Evolutionary conservation across 352 stramenopile genomes (phyloP).

Genomic region (Albugo laibachii): DNA sequence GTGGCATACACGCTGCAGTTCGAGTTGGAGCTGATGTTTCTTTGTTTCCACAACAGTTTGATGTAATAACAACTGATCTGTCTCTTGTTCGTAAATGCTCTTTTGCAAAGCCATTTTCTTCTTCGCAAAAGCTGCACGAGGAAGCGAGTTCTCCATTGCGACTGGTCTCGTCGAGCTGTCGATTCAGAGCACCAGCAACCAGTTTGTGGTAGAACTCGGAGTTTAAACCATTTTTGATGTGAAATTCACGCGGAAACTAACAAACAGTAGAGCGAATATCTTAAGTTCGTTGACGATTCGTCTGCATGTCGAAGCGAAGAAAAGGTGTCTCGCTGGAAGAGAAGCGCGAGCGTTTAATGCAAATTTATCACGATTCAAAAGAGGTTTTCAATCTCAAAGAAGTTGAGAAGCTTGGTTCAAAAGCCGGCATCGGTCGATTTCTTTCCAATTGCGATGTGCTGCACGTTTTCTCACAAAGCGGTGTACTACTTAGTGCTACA

Average conservation of each 20-base stretch:
- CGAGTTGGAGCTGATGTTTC: conserved; percentile 33
- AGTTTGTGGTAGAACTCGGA: too few species aligned
- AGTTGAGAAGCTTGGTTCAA: conserved; percentile 68
- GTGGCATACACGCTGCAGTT: conserved; percentile 27
- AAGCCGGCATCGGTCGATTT: conserved; percentile 50
- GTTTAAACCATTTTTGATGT: too few species aligned
- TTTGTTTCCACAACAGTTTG: conserved; percentile 48
- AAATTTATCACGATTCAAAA: conserved; percentile 73
- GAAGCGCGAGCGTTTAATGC: conserved; percentile 67
- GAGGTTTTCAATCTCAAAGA: conserved; percentile 78
- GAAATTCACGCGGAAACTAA: too few species aligned
- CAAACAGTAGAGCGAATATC: too few species aligned
- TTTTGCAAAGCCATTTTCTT: too few species aligned
- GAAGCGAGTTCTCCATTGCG: too few species aligned
- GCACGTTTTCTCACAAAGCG: neutral
- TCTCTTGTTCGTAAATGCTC: conserved; percentile 13
- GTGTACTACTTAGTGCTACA: conserved; percentile 36
- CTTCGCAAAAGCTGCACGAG: too few species aligned
- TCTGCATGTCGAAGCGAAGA: conserved; percentile 42
- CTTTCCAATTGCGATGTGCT: neutral
- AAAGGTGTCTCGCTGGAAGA: conserved; percentile 67
- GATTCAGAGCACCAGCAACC: too few species aligned
- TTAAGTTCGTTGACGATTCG: too few species aligned
- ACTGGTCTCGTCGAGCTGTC: too few species aligned
- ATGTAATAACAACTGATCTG: conserved; percentile 44